Evolutionary conservation across 805 yeast species (phyloP), one percentile per base, ranked within the genome.

Genomic region (Sugiyamaella lignohabitans): DNA sequence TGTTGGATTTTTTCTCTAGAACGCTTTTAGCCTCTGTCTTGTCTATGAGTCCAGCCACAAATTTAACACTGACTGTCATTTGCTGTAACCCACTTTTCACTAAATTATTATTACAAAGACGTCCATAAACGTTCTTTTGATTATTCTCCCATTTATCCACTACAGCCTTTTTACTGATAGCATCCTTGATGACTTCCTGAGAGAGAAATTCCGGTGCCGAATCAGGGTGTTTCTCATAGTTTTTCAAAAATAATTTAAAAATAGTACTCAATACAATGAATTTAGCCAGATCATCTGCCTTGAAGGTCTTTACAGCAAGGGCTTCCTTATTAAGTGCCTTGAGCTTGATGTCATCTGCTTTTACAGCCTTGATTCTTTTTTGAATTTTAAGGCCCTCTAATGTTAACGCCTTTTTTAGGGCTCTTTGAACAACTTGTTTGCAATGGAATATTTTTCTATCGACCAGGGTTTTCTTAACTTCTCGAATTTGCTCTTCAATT

Each of bases 311-410:
- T 40, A 48, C 42, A 10, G 55, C 50, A n/a, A 36, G 51, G 5
- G 54, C 37, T 42, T 64, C 54, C 32, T 54, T 22, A 18, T 42
- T n/a, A 23, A 46, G 22, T 5, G 23, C 47, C 5, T 19, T 21
- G 3, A 18, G 6, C 23, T 43, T 43, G 8, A 18, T 23, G 27
- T 20, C 39, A 36, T 46, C 3, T 51, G 18, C 32, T 11, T 29
- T 20, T 8, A 20, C 29, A 17, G 14, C 35, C 51, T 22, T 54
- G 49, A 46, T 52, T 36, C 65, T 59, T 46, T 60, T 66, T 41
- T 51, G 57, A 38, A 63, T 51, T 48, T 62, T 61, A 49, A 63
- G 58, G 6, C 52, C 55, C 51, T 69, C 73, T 6, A 60, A 43
- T 29, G 55, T 53, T 43, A 56, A 51, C 20, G 58, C 62, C 50